phyloP scores from a whole-genome alignment of 352 stramenopile genomes.

The Pythium aristosporum region DNA sequence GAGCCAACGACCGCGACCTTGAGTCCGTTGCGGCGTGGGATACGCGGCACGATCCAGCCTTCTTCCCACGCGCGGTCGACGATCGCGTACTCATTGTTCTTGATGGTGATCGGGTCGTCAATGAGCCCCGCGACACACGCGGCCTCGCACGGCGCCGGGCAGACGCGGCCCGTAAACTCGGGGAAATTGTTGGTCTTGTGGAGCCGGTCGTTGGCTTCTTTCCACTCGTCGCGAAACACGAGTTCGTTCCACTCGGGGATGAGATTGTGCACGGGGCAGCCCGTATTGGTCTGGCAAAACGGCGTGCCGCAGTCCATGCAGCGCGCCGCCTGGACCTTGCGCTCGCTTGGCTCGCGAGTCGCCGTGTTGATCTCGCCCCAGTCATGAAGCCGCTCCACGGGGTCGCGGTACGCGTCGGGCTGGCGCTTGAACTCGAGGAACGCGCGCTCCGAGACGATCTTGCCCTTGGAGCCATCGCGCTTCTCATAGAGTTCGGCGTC shows the following conservation, averaged over 20 bases:
- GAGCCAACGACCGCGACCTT: conserved; percentile 96
- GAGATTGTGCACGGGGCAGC: conserved; percentile 97
- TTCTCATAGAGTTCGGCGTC: conserved; percentile 28
- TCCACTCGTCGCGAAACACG: conserved; percentile 96
- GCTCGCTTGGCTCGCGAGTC: conserved; percentile 84
- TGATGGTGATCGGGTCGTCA: conserved; percentile 97
- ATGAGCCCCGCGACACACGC: conserved; percentile 95
- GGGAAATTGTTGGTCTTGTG: conserved; percentile 99
- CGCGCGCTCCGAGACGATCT: conserved; percentile 68
- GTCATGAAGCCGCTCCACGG: conserved; percentile 93
- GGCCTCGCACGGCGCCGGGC: conserved; percentile 95
- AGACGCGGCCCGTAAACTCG: conserved; percentile 98
- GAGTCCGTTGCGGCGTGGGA: conserved; percentile 93
- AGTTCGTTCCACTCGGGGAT: conserved; percentile 99
- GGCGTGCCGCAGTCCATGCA: conserved; percentile 99
- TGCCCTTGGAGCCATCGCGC: conserved; percentile 66
- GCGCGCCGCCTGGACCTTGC: conserved; percentile 93
- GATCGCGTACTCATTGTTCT: conserved; percentile 99
- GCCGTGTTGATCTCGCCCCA: conserved; percentile 97
- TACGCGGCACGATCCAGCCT: conserved; percentile 93
- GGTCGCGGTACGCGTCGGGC: conserved; percentile 92
- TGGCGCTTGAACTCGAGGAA: conserved; percentile 85
- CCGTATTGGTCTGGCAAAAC: conserved; percentile 98
- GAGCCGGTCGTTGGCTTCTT: conserved; percentile 94
- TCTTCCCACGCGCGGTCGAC: conserved; percentile 96